Percentiles rank a stretch among this genome's conserved stretches.
Conservation (phyloP, 2,329 filamentous ascomycete genomes). For the Penicillium sp. region DNA sequence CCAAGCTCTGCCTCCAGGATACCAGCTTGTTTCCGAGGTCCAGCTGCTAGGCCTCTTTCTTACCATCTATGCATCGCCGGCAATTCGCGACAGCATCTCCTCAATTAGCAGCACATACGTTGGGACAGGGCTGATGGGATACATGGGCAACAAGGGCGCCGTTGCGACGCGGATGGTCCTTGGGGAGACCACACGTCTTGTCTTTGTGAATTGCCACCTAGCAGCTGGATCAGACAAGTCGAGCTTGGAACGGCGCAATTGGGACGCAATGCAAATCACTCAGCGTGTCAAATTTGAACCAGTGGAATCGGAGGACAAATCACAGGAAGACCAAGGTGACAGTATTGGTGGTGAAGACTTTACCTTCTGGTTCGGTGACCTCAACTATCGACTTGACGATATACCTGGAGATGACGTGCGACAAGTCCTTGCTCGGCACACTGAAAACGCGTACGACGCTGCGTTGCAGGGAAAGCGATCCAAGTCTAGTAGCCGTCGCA, state of each 20-base stretch:
- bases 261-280: constrained; percentile 81
- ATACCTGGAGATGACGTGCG: constrained; percentile 90
- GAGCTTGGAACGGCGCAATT: constrained; percentile 80
- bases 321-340: constrained; percentile 58
- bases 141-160: constrained; percentile 95
- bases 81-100: constrained; percentile 71
- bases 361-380: constrained; percentile 92
- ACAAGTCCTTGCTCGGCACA: constrained; percentile 78
- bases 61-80: constrained; percentile 80
- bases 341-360: constrained; percentile 88
- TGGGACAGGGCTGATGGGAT: constrained; percentile 87
- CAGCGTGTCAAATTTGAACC: constrained; percentile 76
- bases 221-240: constrained; percentile 80
- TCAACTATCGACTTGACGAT: constrained; percentile 90
- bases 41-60: constrained; percentile 85
- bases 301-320: constrained; percentile 63
- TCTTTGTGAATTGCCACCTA: constrained; percentile 90
- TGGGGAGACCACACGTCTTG: constrained; percentile 83
- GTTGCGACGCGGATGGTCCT: constrained; percentile 79
- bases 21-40: constrained; percentile 73
- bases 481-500: constrained; percentile 11
- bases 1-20: constrained; percentile 73
- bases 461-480: constrained; percentile 40
- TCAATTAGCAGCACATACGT: constrained; percentile 81
- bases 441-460: constrained; percentile 72